Percentiles rank a stretch among this genome's conserved stretches.
Conservation (phyloP, 345 rosid genomes). For the Anacardium occidentale region DNA sequence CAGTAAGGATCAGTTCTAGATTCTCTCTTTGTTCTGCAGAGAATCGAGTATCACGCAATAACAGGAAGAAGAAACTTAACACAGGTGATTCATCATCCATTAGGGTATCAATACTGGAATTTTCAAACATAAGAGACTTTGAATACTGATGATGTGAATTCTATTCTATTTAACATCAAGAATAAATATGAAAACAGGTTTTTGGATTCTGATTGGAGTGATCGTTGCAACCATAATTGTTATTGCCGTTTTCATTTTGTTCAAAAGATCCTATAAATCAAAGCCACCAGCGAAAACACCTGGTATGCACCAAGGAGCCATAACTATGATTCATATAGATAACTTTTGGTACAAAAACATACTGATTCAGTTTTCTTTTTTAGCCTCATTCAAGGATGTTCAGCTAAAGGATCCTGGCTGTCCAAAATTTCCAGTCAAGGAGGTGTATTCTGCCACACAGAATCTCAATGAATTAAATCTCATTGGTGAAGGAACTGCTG, state of each 20-base stretch:
- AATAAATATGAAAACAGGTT: slow-evolving; percentile 22
- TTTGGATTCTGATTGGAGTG: slow-evolving; percentile 34
- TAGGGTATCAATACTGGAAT: no score
- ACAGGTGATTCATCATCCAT: slow-evolving; percentile 17
- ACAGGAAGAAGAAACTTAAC: slow-evolving; percentile 16
- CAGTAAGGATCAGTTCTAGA: not conserved
- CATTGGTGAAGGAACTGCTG: slow-evolving; percentile 58
- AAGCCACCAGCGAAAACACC: slow-evolving; percentile 14
- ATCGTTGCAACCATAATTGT: slow-evolving; percentile 8
- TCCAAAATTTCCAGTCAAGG: slow-evolving; percentile 29
- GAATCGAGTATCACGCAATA: slow-evolving; percentile 2
- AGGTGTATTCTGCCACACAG: slow-evolving; percentile 40
- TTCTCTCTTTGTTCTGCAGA: slow-evolving; percentile 11
- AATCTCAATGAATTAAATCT: slow-evolving; percentile 37
- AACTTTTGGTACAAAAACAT: not conserved
- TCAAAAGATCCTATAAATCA: slow-evolving; percentile 7
- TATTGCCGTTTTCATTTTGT: not conserved
- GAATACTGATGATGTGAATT: not conserved
- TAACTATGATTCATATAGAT: not conserved
- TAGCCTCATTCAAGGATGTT: slow-evolving; percentile 33
- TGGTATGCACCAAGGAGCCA: slow-evolving; percentile 9
- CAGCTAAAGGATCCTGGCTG: slow-evolving; percentile 29
- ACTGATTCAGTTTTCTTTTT: slow-evolving; percentile 9
- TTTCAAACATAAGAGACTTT: not conserved
- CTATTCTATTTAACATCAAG: not conserved